These are phyloP conservation scores for Nakaseomyces delphensis DNA, from an alignment of 1,139 yeast genomes.

Conservation along the genomic window DNA sequence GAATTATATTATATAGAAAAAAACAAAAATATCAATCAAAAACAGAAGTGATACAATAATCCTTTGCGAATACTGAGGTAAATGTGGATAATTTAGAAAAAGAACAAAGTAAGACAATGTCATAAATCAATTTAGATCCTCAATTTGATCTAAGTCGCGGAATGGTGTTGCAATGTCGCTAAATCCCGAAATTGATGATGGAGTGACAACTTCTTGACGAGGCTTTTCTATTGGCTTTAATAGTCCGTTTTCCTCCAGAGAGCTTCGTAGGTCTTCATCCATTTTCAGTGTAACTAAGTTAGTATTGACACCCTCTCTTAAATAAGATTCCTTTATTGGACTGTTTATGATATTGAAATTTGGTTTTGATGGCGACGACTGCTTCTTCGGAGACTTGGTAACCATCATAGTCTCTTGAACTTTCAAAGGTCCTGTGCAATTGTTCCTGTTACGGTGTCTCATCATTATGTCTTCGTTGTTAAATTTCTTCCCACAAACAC, in stretches of 20 bases:
- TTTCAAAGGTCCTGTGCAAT: slow-evolving; percentile 38
- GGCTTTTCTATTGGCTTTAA: background rate
- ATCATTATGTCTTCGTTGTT: slow-evolving; percentile 81
- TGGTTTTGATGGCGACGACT: background rate
- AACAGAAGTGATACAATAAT: background rate
- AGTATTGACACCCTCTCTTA: background rate
- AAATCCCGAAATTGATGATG: slow-evolving; percentile 1
- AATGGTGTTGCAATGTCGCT: background rate
- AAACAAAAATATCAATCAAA: background rate
- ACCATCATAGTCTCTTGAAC: slow-evolving; percentile 1
- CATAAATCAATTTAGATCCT: background rate
- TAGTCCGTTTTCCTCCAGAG: slow-evolving; percentile 13
- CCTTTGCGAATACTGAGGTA: background rate
- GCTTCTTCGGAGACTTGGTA: background rate
- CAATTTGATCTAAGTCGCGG: background rate
- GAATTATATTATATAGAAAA: background rate
- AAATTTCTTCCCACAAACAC: slow-evolving; percentile 88
- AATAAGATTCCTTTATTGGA: slow-evolving; percentile 6
- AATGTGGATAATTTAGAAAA: background rate
- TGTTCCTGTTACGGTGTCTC: slow-evolving; percentile 69
- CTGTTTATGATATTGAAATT: background rate
- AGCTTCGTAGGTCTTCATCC: slow-evolving; percentile 19
- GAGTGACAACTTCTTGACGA: background rate
- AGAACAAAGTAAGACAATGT: background rate
- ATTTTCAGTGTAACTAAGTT: slow-evolving; percentile 12